A percentile compares a stretch with the other conserved stretches of the same genome.
Conservation (phyloP, 352 stramenopile genomes). For the Elongisporangium undulatum region DNA sequence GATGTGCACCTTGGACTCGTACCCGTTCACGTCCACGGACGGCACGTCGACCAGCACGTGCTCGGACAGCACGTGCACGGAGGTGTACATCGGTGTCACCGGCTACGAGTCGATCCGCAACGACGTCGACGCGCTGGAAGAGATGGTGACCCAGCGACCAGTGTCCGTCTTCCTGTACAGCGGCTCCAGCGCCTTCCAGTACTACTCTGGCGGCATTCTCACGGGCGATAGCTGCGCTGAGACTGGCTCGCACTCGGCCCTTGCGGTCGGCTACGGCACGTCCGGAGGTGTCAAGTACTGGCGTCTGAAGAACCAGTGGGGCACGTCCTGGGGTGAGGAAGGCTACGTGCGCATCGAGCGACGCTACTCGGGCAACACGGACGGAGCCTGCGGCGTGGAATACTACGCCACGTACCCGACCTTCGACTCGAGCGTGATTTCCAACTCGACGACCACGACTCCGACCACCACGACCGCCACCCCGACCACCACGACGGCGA, state of each 20-base stretch:
- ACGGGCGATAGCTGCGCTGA: constrained; percentile 54
- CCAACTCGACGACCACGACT: constrained; percentile 1
- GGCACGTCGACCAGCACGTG: constrained; percentile 26
- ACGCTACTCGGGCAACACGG: constrained; percentile 30
- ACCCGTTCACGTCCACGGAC: constrained; percentile 37
- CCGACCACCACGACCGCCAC: constrained; percentile 4
- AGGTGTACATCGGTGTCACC: constrained; percentile 40
- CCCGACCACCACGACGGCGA: constrained; percentile 7
- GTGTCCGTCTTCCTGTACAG: constrained; percentile 63
- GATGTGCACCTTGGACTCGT: constrained; percentile 51
- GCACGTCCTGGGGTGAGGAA: constrained; percentile 54
- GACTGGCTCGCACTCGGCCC: constrained; percentile 43
- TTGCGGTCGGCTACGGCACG: constrained; percentile 56
- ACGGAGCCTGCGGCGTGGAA: constrained; percentile 59
- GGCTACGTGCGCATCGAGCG: constrained; percentile 67
- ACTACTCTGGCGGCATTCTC: constrained; percentile 54
- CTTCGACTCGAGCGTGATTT: constrained; percentile 24
- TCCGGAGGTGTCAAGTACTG: constrained; percentile 45
- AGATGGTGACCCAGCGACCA: constrained; percentile 36
- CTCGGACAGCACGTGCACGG: constrained; percentile 24
- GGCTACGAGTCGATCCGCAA: constrained; percentile 42
- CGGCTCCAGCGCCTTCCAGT: constrained; percentile 57
- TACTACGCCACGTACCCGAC: constrained; percentile 49
- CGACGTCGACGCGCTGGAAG: constrained; percentile 33
- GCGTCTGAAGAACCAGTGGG: constrained; percentile 78